Evolutionary conservation across 129 eudicot species (phyloP).

Genomic region (carrot (Daucus carota)): DH1_v3.0 NC_030385.2:30676501-30677000

Average conservation of each 20-base stretch:
- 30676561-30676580: conserved; percentile 73
- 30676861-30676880: no score
- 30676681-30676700: not conserved
- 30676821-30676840: not conserved
- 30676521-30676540: conserved; percentile 97
- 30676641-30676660: not conserved
- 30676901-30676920: no score
- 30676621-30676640: not conserved
- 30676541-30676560: conserved; percentile 99
- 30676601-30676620: not conserved
- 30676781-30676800: no score
- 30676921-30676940: no score
- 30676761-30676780: not conserved
- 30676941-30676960: not conserved
- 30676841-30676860: no score
- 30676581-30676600: not conserved
- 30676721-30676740: no score
- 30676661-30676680: not conserved
- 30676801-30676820: no score
- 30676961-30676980: not conserved
- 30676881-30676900: no score
- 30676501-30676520: conserved; percentile 98
- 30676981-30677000: not conserved
- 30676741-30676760: not conserved
- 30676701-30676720: not conserved